Base-by-base conservation (phyloP, 371 early-diverging fungal genomes). In the Mortierella polycephala region DNA sequence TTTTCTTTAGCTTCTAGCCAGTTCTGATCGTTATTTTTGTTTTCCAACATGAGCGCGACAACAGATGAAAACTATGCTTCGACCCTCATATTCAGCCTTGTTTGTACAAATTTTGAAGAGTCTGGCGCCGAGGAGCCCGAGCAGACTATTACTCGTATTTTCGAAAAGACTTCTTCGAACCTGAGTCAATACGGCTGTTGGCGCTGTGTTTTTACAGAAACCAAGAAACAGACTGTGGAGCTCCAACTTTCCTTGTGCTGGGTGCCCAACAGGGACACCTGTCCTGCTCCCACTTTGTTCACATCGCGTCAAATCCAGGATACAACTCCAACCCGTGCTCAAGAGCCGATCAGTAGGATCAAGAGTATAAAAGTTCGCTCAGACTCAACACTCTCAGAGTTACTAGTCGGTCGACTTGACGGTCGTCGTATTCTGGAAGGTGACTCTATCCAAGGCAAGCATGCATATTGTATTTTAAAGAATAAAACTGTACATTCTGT, bases 361-460 rank as follows among this genome's bases (percentile, higher is more conserved):
- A 55, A 39, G 41, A 64, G 61, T 52, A 45, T 74, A 49, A 68
- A 64, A 37, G 40, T 74, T 12, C 65, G 65, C 10, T 74, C 75
- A 10, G 75, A 69, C 46, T 61, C 75, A 14, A 74, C 75, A 3
- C 64, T 74, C 4, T 74, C 75, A 3, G 75, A 64, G 7, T 49
- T 74, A 9, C 14, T 64, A n/a, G 64, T 61, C 7, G 58, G 49
- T 13, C 65, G 16, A 1, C 18, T 74, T 11, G 66, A 74, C n/a
- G 75, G 75, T 4, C 51, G 21, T 7, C 59, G 61, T 37, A 44
- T 74, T 12, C 55, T 57, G 7, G 42, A 51, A 39, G 75, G 75
- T 0, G 69, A 63, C 8, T 51, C 55, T 10, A 62, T 68, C 7
- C 64, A 57, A 56, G 64, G 74, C 68, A 59, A 23, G n/a, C 14